Base-by-base conservation (phyloP, 257 asterid species). In the Cruciata laevipes region DNA sequence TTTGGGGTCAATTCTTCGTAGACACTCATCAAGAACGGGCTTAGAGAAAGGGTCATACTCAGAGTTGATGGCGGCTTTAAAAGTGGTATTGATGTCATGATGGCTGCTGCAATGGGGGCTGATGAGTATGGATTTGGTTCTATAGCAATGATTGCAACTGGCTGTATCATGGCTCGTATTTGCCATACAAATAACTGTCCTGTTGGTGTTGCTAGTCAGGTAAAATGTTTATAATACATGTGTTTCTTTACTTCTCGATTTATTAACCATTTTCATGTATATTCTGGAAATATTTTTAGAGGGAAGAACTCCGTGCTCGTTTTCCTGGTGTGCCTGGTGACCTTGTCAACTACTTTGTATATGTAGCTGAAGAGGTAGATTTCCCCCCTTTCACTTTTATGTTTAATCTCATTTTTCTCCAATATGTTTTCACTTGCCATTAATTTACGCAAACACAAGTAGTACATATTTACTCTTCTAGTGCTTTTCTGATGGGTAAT, bases 171-270 rank as follows among this genome's bases (percentile, higher is more conserved):
- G 99, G 99, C 99, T 68, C 99, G 97, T 73, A 94, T 94, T 51
- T 94, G 99, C 83, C 99, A 94, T 87, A 94, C 99, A 38, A 94
- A 94, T 56, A 94, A 94, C 81, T 94, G 99, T 73, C 99, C 99
- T 25, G 99, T 94, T 74, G 99, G 99, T 70, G 99, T 94, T 71
- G 99, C 99, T 74, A 94, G 99, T 70, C 99, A 94, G 97, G 99
- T 94, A 69, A 75, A 35, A 55, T 65, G 33, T 69, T 10, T 44
- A 12, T 9, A 68, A 21, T 10, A 24, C 30, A 13, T 52, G 23
- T 52, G 31, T 37, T 24, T 42, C 55, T 16, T 14, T 20, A 44
- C 24, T 33, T 23, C 53, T 64, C 49, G 21, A 30, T 16, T 63
- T 47, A 7, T 47, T n/a, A 12, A 17, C 63, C 64, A n/a, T 10